Conservation (phyloP, 2,329 filamentous ascomycete species). For the Nemania abortiva region DNA sequence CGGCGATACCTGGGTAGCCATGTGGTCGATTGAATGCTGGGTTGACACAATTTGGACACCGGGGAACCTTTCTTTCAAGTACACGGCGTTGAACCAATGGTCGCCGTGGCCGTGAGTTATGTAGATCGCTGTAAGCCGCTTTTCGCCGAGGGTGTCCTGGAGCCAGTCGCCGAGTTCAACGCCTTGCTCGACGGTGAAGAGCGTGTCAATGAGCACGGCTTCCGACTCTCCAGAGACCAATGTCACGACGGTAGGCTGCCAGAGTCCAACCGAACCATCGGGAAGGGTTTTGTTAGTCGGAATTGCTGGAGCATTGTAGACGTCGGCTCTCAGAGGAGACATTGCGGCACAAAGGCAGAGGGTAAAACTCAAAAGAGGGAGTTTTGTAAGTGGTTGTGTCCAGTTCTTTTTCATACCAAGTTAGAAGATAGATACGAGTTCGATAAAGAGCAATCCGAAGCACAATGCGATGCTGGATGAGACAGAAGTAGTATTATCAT, state of each 20-base stretch:
- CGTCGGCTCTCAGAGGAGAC: constrained; percentile 21
- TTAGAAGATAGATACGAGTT: neutral
- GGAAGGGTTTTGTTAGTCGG: constrained; percentile 26
- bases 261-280: constrained; percentile 28
- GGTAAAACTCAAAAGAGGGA: neutral
- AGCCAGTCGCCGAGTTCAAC: constrained; percentile 54
- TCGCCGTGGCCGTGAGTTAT: constrained; percentile 59
- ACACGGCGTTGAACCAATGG: constrained; percentile 54
- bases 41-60: constrained; percentile 41
- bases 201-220: constrained; percentile 56
- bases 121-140: constrained; percentile 53
- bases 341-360: neutral
- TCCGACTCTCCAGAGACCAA: constrained; percentile 36
- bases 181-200: constrained; percentile 50
- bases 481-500: neutral
- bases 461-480: neutral
- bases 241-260: constrained; percentile 35
- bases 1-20: constrained; percentile 41
- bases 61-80: constrained; percentile 51
- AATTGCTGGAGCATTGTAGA: constrained; percentile 32
- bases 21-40: constrained; percentile 40
- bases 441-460: neutral
- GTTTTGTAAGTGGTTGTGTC: neutral
- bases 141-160: constrained; percentile 46
- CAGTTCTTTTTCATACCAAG: neutral